Conservation (phyloP, 139 green algal species). For the Medakamo hakoo region DNA sequence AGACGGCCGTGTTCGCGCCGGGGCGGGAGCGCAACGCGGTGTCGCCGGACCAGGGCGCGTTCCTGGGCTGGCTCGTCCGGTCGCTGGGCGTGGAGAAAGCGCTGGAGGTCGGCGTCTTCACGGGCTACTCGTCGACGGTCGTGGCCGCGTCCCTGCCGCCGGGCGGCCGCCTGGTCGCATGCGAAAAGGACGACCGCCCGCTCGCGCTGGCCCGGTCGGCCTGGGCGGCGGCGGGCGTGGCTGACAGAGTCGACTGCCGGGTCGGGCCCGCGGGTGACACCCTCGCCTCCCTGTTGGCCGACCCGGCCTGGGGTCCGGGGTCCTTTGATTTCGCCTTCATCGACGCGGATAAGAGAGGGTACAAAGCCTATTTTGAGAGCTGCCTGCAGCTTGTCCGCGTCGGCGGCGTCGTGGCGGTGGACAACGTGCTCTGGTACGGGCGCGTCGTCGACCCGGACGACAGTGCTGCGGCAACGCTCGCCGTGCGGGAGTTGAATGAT, state of each 20-base stretch:
- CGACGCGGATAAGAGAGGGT: slow-evolving; percentile 80
- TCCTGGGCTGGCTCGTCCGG: slow-evolving; percentile 56
- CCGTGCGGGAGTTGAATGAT: slow-evolving; percentile 60
- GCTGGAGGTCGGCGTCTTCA: slow-evolving; percentile 71
- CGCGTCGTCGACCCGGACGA: slow-evolving; percentile 41
- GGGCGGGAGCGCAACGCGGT: slow-evolving; percentile 36
- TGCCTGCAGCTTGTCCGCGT: slow-evolving; percentile 60
- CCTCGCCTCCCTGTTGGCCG: slow-evolving; percentile 13
- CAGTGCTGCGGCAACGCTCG: slow-evolving; percentile 37
- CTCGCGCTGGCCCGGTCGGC: slow-evolving; percentile 51
- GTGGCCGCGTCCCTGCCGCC: slow-evolving; percentile 55
- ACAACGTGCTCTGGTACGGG: slow-evolving; percentile 82
- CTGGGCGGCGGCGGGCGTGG: slow-evolving; percentile 48
- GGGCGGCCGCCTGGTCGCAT: slow-evolving; percentile 50
- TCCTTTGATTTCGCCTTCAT: slow-evolving; percentile 79
- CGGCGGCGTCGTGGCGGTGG: slow-evolving; percentile 72
- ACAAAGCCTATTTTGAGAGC: slow-evolving; percentile 72
- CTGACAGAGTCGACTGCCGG: slow-evolving; percentile 24
- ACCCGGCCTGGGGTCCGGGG: too few relatives aligned
- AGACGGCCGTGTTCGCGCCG: slow-evolving; percentile 31
- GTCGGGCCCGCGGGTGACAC: slow-evolving; percentile 17
- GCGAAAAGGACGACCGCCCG: slow-evolving; percentile 48
- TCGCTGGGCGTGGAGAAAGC: slow-evolving; percentile 29
- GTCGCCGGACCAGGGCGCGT: slow-evolving; percentile 62
- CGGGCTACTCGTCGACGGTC: slow-evolving; percentile 64